Base-by-base conservation (phyloP, 1,139 yeast species). In the Lodderomyces theae region DNA sequence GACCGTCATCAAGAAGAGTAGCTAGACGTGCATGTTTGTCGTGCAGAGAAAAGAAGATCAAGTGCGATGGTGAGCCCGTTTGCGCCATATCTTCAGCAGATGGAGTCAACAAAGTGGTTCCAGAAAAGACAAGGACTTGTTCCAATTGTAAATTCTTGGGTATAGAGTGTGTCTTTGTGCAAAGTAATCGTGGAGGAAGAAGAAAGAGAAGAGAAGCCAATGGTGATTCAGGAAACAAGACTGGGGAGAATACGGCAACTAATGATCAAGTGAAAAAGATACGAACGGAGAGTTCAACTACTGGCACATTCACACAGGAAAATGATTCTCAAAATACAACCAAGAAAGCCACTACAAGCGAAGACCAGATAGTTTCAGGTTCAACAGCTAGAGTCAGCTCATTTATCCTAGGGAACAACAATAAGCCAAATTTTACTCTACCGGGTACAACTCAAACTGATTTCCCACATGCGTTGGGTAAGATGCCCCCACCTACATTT, bases 41-140 rank as follows among this genome's bases (percentile, higher is more conserved):
- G 12, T 80, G 86, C 48, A 73, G 86, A 22, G 83, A 78, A 47
- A 78, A 78, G 61, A 80, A 80, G 51, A 70, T 79, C 48, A 79
- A 78, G 48, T 80, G 86, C 55, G 83, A 80, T 48, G 85, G 85
- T 6, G 82, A 77, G 47, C 53, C 64, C n/a, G 56, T 60, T 37
- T 40, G 54, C 52, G 35, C 61, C 43, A 39, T 56, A 42, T 42
- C 47, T 2, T 39, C 49, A 21, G 40, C 51, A 34, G 52, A 52
- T 33, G 54, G 52, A 31, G 37, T 42, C 39, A 47, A 48, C 35
- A 48, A 42, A 50, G 44, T 42, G 34, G 43, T 48, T 11, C 51
- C 53, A 9, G 49, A 48, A 38, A 51, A 53, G 41, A 49, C 59
- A 3, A 43, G 55, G 26, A 44, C 49, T 16, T 80, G 86, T 48